Conservation (phyloP, 2,329 filamentous ascomycete genomes). For the Ambrosiella xylebori region DNA sequence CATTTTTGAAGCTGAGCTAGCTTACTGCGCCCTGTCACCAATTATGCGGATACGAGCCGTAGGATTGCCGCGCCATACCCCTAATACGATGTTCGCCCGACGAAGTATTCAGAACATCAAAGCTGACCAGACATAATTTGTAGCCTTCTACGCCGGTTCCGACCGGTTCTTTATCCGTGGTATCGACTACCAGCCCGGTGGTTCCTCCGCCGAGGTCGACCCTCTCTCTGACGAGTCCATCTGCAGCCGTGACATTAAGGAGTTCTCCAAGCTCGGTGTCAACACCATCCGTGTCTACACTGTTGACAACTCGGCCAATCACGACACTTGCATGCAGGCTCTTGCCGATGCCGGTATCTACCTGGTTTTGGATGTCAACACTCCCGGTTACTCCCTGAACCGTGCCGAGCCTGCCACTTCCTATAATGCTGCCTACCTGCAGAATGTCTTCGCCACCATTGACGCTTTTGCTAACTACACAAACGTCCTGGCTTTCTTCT, state of each 20-base stretch:
- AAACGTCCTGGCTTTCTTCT: constrained; percentile 80
- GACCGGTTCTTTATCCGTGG: constrained; percentile 42
- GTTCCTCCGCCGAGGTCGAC: constrained; percentile 40
- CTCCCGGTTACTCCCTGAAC: constrained; percentile 74
- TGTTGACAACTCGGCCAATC: constrained; percentile 67
- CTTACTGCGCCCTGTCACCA: not conserved
- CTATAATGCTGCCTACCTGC: constrained; percentile 77
- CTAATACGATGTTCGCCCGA: not conserved
- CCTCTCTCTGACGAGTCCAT: constrained; percentile 53
- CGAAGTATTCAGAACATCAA: not conserved
- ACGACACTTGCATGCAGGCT: constrained; percentile 70
- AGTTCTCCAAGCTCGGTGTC: constrained; percentile 73
- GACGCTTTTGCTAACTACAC: constrained; percentile 67
- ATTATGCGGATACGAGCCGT: not conserved
- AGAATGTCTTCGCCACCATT: constrained; percentile 71
- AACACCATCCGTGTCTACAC: constrained; percentile 90
- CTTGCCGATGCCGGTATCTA: constrained; percentile 79
- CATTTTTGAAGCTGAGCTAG: not conserved
- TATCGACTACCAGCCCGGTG: constrained; percentile 47
- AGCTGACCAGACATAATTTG: not conserved
- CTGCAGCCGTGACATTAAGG: constrained; percentile 63
- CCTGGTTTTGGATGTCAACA: constrained; percentile 82
- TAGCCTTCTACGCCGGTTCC: constrained; percentile 38
- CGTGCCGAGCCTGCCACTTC: constrained; percentile 48
- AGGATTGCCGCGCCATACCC: not conserved